Evolutionary conservation across 163 green algal genomes (phyloP).

Genomic region (Prototheca cutis): DNA sequence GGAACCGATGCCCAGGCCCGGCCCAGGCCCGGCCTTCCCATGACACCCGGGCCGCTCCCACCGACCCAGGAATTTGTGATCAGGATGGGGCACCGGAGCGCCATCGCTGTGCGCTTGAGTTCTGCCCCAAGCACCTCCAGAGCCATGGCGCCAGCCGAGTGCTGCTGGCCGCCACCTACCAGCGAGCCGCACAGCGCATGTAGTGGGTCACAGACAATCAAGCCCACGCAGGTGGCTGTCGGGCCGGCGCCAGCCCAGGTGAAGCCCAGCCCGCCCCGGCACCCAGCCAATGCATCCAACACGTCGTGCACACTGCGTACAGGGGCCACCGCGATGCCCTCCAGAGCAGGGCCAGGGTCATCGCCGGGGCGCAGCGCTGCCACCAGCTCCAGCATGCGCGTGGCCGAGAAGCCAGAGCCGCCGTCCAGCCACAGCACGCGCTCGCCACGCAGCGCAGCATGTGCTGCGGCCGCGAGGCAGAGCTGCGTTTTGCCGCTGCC

Average conservation of each 20-base stretch:
- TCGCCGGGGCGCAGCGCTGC: background rate
- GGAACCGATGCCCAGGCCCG: constrained; percentile 17
- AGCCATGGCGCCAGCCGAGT: constrained; percentile 40
- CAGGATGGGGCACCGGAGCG: background rate
- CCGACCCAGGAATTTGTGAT: background rate
- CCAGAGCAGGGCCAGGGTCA: constrained; percentile 10
- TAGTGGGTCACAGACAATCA: constrained; percentile 52
- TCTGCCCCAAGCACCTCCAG: constrained; percentile 11
- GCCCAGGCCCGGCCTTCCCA: constrained; percentile 16
- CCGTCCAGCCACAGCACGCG: constrained; percentile 50
- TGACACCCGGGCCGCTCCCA: background rate
- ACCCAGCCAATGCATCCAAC: constrained; percentile 25
- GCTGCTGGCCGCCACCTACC: constrained; percentile 38
- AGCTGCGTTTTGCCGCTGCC: constrained; percentile 37
- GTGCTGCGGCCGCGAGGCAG: constrained; percentile 33
- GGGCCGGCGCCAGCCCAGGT: background rate
- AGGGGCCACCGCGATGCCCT: constrained; percentile 13
- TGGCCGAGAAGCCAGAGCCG: constrained; percentile 33
- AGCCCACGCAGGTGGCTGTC: background rate
- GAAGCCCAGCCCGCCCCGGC: no score
- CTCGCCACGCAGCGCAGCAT: constrained; percentile 18
- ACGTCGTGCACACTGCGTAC: constrained; percentile 23
- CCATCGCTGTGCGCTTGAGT: constrained; percentile 37
- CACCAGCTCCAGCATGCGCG: constrained; percentile 16
- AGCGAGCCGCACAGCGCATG: constrained; percentile 41